Evolutionary conservation across 257 asterid species (phyloP).

Genomic region (Linaria vulgaris): DNA sequence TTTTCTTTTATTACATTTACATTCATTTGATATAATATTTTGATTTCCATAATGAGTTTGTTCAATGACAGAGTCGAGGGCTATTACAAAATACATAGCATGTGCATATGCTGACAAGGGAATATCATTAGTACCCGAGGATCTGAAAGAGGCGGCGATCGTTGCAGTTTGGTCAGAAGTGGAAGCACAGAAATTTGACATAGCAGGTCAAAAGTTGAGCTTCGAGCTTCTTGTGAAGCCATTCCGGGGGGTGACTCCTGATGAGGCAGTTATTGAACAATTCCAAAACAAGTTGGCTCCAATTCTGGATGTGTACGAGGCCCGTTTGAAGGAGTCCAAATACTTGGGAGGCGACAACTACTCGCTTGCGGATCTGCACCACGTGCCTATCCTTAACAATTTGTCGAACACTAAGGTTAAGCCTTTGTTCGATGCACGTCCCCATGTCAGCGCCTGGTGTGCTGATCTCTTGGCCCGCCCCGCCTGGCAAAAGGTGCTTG

Average conservation of each 20-base stretch:
- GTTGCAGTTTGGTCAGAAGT: conserved; percentile 39
- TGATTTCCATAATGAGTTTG: no score
- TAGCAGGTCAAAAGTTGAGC: conserved; percentile 23
- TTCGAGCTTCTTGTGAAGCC: conserved; percentile 24
- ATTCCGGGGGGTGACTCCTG: conserved; percentile 12
- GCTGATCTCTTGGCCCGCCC: conserved; percentile 45
- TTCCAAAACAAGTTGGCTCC: conserved; percentile 25
- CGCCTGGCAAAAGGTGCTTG: conserved; percentile 48
- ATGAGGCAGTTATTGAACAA: conserved; percentile 28
- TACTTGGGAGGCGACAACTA: conserved; percentile 48
- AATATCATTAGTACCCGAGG: conserved; percentile 23
- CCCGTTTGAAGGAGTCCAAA: conserved; percentile 38
- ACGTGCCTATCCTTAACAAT: conserved; percentile 40
- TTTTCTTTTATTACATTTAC: no score
- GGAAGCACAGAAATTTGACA: conserved; percentile 34
- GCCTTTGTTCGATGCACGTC: conserved; percentile 44
- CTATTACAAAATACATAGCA: conserved; percentile 41
- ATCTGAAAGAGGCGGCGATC: conserved; percentile 34
- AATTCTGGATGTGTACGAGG: conserved; percentile 59
- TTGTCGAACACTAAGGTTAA: conserved; percentile 40
- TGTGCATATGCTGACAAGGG: conserved; percentile 39
- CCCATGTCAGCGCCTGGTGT: conserved; percentile 45
- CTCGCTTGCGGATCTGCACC: conserved; percentile 52
- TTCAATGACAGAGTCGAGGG: conserved; percentile 50
- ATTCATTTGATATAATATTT: no score